A percentile compares a stretch with the other conserved stretches of the same genome.
Evolutionary conservation across 345 rosid genomes (phyloP).

Genomic region (Hibiscus mutabilis): DNA sequence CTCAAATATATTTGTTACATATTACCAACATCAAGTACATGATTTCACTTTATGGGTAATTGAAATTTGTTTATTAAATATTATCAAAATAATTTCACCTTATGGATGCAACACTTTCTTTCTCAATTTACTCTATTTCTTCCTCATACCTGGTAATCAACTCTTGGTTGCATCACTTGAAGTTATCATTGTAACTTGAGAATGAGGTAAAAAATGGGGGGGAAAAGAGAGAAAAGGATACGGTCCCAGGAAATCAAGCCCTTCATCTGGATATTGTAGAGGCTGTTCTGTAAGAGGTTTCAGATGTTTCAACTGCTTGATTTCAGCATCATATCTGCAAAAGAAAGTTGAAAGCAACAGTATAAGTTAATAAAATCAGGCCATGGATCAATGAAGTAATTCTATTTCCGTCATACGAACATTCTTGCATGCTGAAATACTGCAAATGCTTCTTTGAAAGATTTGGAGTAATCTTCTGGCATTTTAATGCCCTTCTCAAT

Average conservation of each 20-base stretch:
- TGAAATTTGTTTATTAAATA: neutral
- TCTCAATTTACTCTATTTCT: neutral
- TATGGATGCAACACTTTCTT: neutral
- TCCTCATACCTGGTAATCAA: neutral
- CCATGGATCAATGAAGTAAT: neutral
- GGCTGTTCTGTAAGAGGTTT: slow-evolving; percentile 57
- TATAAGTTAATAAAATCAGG: neutral
- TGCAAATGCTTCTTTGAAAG: slow-evolving; percentile 64
- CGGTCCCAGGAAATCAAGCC: slow-evolving; percentile 87
- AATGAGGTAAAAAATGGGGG: neutral
- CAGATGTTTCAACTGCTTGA: slow-evolving; percentile 49
- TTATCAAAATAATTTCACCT: neutral
- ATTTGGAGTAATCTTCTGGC: slow-evolving; percentile 70
- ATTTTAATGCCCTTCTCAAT: slow-evolving; percentile 59
- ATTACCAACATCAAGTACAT: neutral
- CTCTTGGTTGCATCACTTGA: neutral
- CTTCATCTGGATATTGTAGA: slow-evolving; percentile 34
- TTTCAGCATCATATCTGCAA: slow-evolving; percentile 54
- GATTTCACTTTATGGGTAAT: neutral
- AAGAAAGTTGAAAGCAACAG: slow-evolving; percentile 1
- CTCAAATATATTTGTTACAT: neutral
- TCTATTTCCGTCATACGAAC: slow-evolving; percentile 27
- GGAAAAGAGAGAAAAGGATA: slow-evolving; percentile 41
- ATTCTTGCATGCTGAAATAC: slow-evolving; percentile 83
- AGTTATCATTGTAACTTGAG: neutral